phyloP scores from a whole-genome alignment of 1,284 basidiomycete genomes.

The Phellopilus nigrolimitatus region DNA sequence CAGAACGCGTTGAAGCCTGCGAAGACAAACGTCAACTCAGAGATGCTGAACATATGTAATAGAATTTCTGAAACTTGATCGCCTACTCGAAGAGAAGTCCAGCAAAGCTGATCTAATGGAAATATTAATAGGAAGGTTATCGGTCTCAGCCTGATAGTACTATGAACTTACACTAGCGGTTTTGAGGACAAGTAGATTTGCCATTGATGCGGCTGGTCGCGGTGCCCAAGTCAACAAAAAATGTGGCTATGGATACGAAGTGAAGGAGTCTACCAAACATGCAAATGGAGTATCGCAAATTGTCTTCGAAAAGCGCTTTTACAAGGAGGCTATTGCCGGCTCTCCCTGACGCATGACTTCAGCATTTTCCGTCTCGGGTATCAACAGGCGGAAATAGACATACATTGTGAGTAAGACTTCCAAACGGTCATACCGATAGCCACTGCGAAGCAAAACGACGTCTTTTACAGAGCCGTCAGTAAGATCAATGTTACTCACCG shows the following conservation, averaged over 20 bases:
- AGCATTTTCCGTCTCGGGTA: no score
- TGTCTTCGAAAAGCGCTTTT: constrained; percentile 9
- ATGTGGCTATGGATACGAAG: background rate
- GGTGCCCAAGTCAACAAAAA: no score
- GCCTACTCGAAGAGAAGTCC: constrained; percentile 3
- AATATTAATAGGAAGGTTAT: background rate
- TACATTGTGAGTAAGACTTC: background rate
- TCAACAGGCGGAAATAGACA: background rate
- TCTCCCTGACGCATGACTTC: constrained; percentile 5
- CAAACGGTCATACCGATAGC: constrained; percentile 6
- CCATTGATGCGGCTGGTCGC: constrained; percentile 9
- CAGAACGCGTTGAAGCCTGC: constrained; percentile 3
- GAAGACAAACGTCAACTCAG: no score
- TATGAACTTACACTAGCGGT: background rate
- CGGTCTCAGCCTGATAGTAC: background rate
- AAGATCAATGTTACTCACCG: background rate
- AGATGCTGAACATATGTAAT: background rate
- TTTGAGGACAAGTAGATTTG: constrained; percentile 7
- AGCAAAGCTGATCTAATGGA: constrained; percentile 1
- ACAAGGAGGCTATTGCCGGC: background rate
- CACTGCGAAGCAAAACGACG: background rate
- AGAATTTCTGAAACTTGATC: background rate
- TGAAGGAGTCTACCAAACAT: constrained; percentile 4
- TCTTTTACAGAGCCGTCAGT: background rate
- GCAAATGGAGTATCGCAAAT: constrained; percentile 7